Evolutionary conservation across 257 asterid species (phyloP).

Genomic region (Dorcoceras hygrometricum): DNA sequence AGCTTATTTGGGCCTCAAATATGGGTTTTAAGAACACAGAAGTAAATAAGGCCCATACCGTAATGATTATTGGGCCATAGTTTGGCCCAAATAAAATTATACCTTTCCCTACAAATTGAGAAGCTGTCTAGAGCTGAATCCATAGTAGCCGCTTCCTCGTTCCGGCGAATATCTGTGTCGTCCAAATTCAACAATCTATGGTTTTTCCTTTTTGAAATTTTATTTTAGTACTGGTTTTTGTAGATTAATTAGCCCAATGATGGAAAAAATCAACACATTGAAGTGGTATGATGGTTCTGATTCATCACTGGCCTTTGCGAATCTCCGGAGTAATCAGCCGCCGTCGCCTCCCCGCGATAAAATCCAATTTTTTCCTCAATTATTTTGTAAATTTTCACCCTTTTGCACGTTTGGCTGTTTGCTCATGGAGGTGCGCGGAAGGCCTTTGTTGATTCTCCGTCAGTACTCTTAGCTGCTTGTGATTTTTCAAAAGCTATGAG

Average conservation of each 20-base stretch:
- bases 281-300: not conserved
- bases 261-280: conserved; percentile 32
- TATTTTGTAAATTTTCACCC: conserved; percentile 9
- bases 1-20: not conserved
- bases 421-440: conserved; percentile 35
- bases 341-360: conserved; percentile 11
- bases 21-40: not conserved
- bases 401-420: conserved; percentile 31
- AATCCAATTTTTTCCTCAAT: not conserved
- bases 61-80: not conserved
- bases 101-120: no score
- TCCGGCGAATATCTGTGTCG: no score
- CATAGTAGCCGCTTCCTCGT: not conserved
- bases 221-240: not conserved
- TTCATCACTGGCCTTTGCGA: not conserved
- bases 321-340: conserved; percentile 21
- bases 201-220: no score
- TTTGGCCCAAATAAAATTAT: not conserved
- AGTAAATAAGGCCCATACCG: not conserved
- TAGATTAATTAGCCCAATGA: conserved; percentile 35
- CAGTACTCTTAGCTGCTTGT: conserved; percentile 27
- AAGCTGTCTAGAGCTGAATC: not conserved
- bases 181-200: not conserved
- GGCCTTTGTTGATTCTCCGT: conserved; percentile 49
- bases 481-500: conserved; percentile 74